Evolutionary conservation across 768 basidiomycete species (phyloP).

Genomic region (Lactarius pseudohatsudake): DNA sequence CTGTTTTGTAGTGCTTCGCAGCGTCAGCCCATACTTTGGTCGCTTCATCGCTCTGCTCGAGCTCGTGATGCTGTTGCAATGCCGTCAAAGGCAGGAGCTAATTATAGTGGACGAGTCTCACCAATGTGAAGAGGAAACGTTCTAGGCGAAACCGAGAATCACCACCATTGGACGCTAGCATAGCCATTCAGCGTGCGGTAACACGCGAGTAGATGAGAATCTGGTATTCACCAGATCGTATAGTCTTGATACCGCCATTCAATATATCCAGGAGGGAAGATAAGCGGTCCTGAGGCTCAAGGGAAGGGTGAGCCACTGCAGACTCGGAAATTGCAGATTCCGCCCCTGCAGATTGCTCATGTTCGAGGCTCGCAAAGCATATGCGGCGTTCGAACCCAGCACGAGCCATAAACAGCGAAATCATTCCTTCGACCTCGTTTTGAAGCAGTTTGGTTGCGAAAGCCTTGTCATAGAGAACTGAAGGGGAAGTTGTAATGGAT

Average conservation of each 20-base stretch:
- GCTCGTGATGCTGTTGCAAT: conserved; percentile 42
- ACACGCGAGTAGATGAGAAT: conserved; percentile 7
- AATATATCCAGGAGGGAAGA: conserved; percentile 50
- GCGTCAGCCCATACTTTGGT: conserved; percentile 65
- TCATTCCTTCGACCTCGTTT: conserved; percentile 28
- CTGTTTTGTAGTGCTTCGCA: conserved; percentile 63
- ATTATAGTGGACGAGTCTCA: conserved; percentile 49
- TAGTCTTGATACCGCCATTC: conserved; percentile 17
- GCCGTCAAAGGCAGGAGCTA: not conserved
- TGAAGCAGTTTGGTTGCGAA: conserved; percentile 24
- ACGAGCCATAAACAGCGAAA: conserved; percentile 26
- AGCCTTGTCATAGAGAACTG: conserved; percentile 27
- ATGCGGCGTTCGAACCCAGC: conserved; percentile 27
- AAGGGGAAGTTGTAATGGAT: not conserved
- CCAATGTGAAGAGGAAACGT: conserved; percentile 74
- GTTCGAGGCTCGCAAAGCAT: conserved; percentile 7
- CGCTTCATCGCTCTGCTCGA: conserved; percentile 35
- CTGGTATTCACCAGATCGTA: conserved; percentile 16
- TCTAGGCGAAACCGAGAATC: conserved; percentile 81
- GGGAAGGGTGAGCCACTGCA: conserved; percentile 31
- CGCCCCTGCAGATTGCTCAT: conserved; percentile 3
- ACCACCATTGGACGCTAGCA: conserved; percentile 58
- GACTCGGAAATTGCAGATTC: conserved; percentile 7
- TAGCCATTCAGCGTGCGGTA: not conserved
- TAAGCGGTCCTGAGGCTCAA: conserved; percentile 46